A percentile compares a stretch with the other conserved stretches of the same genome.
phyloP scores from a whole-genome alignment of 2,329 filamentous ascomycete genomes.

The Hymenoscyphus repandus region DNA sequence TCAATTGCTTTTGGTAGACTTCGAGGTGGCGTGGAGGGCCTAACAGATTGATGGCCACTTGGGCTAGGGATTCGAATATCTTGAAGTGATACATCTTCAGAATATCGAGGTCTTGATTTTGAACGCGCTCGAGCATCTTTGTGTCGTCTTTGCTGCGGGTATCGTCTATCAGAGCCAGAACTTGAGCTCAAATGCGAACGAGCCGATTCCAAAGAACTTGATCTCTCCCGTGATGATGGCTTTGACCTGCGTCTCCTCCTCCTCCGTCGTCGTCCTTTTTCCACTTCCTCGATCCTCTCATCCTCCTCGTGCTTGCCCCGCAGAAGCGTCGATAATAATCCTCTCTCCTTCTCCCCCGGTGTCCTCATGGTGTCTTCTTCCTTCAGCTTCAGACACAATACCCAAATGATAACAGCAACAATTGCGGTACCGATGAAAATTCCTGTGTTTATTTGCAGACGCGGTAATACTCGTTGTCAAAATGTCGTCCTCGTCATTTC shows the following conservation, averaged over 20 bases:
- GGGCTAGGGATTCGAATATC: no score
- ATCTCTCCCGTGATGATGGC: neutral
- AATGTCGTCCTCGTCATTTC: constrained; percentile 12
- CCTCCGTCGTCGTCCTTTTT: neutral
- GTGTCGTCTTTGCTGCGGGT: no score
- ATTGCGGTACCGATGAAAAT: neutral
- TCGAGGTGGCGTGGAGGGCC: neutral
- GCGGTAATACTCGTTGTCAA: constrained; percentile 14
- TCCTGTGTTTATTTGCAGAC: neutral
- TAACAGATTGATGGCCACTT: neutral
- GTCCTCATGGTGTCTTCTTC: neutral
- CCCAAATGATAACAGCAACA: neutral
- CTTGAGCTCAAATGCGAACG: neutral
- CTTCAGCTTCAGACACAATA: constrained; percentile 4
- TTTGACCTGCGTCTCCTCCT: neutral
- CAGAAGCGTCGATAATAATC: neutral
- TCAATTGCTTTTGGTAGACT: neutral
- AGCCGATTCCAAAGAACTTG: neutral
- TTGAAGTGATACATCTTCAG: no score
- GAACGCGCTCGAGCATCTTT: no score
- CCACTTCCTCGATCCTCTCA: neutral
- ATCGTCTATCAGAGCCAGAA: neutral
- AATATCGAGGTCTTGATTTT: no score
- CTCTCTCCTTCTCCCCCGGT: neutral
- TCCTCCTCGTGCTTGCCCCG: neutral